phyloP scores from a whole-genome alignment of 2,329 filamentous ascomycete species.

The Ophiostoma australiae region DNA sequence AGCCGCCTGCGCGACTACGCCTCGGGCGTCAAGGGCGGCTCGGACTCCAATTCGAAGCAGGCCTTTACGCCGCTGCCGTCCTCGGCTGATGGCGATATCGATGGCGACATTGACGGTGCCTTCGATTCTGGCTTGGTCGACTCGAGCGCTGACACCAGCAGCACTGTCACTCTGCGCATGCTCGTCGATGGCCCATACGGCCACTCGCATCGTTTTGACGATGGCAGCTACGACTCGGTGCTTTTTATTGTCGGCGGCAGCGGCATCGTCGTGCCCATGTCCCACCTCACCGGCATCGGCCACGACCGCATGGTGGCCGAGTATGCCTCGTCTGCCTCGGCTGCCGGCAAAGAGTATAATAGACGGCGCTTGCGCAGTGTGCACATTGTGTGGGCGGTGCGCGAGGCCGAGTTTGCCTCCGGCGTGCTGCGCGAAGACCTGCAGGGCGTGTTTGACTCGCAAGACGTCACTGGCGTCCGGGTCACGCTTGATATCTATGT shows the following conservation, averaged over 20 bases:
- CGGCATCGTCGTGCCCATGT: constrained; percentile 28
- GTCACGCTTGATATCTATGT: constrained; percentile 25
- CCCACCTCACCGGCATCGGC: constrained; percentile 24
- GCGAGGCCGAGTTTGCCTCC: constrained; percentile 25
- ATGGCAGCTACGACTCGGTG: constrained; percentile 24
- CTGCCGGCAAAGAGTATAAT: neutral
- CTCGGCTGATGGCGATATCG: neutral
- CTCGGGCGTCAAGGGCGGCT: constrained; percentile 23
- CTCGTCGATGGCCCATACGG: constrained; percentile 29
- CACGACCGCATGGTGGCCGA: constrained; percentile 13
- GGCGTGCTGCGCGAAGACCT: constrained; percentile 23
- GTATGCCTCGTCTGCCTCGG: neutral
- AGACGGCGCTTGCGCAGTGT: constrained; percentile 17
- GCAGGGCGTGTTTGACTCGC: constrained; percentile 3
- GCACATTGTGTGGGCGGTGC: constrained; percentile 27
- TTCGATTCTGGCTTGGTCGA: neutral
- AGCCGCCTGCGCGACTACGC: constrained; percentile 24
- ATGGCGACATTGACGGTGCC: neutral
- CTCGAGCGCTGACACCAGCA: neutral
- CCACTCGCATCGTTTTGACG: constrained; percentile 23
- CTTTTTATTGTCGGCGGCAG: constrained; percentile 28
- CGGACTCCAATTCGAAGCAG: constrained; percentile 15
- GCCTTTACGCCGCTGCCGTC: constrained; percentile 19
- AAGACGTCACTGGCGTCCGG: neutral
- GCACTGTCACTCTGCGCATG: constrained; percentile 21